Evolutionary conservation across 768 basidiomycete species (phyloP), one percentile per base, ranked within the genome.

Genomic region (Hygrophoropsis aurantiaca): DNA sequence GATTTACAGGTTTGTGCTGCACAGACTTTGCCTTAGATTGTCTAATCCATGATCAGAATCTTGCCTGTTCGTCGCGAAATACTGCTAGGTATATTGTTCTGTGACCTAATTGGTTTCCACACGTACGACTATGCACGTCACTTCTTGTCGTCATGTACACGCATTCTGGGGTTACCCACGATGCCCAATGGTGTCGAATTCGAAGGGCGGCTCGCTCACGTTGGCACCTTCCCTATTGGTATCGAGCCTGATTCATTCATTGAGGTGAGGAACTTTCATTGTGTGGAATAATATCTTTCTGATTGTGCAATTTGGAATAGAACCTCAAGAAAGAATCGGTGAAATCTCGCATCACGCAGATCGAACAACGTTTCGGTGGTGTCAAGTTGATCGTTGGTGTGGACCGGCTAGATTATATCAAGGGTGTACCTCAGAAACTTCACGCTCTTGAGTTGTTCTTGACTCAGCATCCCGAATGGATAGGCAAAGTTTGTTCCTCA

Each of bases 121-220:
- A 99, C 97, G 8, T 99, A 95, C 69, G 97, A 99, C 69, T 99
- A 99, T 61, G 97, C 97, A 2, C 94, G 97, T 34, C 97, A 99
- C 68, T 99, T 99, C 82, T 78, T 99, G 40, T 98, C 95, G 7
- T 95, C 93, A 35, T 97, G 94, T 68, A 97, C 97, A 2, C 88
- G 97, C 37, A 95, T 99, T 55, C 83, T 99, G 32, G 88, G 87
- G 26, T 78, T 98, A 25, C 85, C 92, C 11, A 98, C 97, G 2
- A 93, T 97, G 89, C 97, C 97, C 3, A 98, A 98, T 63, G 93
- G 95, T 36, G 91, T 98, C 55, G 91, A 97, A 62, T 94, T 97
- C 58, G 90, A 92, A 61, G 94, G 95, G 33, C 85, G 94, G 27
- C 80, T 97, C 48, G 94, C 92, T 18, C 93, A 97, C 56, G 95